Evolutionary conservation across 495 filamentous ascomycete genomes (phyloP).

Genomic region (Baudoinia panamericana): DNA sequence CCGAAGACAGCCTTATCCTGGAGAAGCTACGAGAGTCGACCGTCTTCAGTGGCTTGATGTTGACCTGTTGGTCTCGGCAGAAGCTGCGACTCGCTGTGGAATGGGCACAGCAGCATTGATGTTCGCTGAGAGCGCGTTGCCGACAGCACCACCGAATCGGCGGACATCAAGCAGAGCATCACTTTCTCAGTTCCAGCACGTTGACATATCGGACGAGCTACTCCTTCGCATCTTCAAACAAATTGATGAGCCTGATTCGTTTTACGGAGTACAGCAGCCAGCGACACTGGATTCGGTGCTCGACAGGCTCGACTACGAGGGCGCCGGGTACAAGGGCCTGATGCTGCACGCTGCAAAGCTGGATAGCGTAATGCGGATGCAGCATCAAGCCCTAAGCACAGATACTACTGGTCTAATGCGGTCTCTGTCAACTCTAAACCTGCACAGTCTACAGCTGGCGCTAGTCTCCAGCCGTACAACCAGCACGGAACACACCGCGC

Average conservation of each 20-base stretch:
- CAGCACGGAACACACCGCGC: conserved; percentile 40
- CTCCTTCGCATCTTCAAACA: conserved; percentile 73
- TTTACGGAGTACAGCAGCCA: conserved; percentile 79
- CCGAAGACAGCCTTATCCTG: conserved; percentile 60
- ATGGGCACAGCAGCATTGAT: conserved; percentile 79
- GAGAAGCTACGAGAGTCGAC: conserved; percentile 64
- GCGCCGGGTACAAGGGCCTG: conserved; percentile 73
- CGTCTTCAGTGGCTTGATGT: conserved; percentile 76
- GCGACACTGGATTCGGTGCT: conserved; percentile 64
- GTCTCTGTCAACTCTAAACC: conserved; percentile 50
- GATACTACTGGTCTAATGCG: conserved; percentile 42
- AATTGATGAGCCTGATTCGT: conserved; percentile 89
- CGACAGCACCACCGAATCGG: conserved; percentile 22
- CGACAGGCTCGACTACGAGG: conserved; percentile 79
- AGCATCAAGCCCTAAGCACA: conserved; percentile 28
- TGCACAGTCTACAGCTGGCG: conserved; percentile 59
- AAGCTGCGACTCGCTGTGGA: conserved; percentile 65
- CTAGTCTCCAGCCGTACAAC: conserved; percentile 44
- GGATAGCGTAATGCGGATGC: conserved; percentile 61
- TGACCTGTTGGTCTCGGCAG: conserved; percentile 56
- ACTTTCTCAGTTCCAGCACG: conserved; percentile 7
- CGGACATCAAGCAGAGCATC: conserved; percentile 10
- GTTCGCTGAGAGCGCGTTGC: conserved; percentile 60
- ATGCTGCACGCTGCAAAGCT: conserved; percentile 85
- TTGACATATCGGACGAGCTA: conserved; percentile 44